Evolutionary conservation across 768 basidiomycete species (phyloP).

Genomic region (Amanita rimosa): DNA sequence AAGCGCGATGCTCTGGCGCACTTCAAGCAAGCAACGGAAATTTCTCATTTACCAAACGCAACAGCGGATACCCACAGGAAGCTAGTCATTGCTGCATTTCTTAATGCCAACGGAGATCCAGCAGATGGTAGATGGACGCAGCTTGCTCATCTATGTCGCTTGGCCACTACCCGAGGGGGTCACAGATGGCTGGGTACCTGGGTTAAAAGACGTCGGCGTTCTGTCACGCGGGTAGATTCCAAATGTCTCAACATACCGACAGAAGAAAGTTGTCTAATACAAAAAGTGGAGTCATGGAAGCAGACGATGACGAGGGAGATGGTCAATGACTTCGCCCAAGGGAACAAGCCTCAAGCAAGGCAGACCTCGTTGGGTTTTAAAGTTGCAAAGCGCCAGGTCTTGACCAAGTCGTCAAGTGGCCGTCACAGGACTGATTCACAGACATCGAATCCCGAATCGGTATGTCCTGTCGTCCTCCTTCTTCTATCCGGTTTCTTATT

Average conservation of each 20-base stretch:
- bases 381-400: constrained; percentile 27
- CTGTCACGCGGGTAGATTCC: constrained; percentile 30
- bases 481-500: background rate
- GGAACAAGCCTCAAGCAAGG: constrained; percentile 2
- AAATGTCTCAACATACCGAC: constrained; percentile 29
- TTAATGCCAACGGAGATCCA: constrained; percentile 24
- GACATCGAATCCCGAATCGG: background rate
- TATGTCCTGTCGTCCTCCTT: background rate
- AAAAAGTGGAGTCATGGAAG: constrained; percentile 17
- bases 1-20: background rate
- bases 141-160: constrained; percentile 25
- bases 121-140: constrained; percentile 36
- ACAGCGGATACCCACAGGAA: constrained; percentile 20
- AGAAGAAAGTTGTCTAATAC: constrained; percentile 14
- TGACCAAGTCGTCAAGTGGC: constrained; percentile 14
- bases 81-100: constrained; percentile 22
- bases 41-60: background rate
- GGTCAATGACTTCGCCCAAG: background rate
- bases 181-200: constrained; percentile 19
- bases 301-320: constrained; percentile 10
- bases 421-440: background rate
- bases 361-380: constrained; percentile 20
- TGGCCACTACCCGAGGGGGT: constrained; percentile 28
- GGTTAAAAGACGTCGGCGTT: constrained; percentile 19
- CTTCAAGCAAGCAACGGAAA: background rate